Conservation (phyloP, 176 grass and related monocot genomes). For the Aegilops tauschii region DNA sequence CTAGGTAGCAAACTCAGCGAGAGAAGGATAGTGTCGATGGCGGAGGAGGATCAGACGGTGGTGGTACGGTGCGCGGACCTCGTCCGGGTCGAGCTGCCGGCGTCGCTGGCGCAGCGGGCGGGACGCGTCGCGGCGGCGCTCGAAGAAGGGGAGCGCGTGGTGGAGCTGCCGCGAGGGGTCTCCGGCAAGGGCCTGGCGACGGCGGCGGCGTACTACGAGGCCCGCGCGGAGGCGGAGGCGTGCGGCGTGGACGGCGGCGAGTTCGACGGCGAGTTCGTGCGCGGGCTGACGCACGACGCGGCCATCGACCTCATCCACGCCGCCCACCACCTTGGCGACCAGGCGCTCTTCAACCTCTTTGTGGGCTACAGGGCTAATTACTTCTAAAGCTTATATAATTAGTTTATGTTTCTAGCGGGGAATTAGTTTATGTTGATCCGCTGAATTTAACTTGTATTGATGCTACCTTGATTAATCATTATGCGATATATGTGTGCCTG, state of each 20-base stretch:
- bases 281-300: conserved; percentile 7
- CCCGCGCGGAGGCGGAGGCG: not conserved
- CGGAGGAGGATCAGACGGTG: not conserved
- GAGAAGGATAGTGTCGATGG: not conserved
- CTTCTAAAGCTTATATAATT: not conserved
- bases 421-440: too few relatives aligned
- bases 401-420: not conserved
- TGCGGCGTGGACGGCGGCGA: accelerated
- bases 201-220: conserved; percentile 29
- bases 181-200: not conserved
- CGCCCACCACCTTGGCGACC: conserved; percentile 13
- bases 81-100: conserved; percentile 5
- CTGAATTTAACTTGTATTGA: too few relatives aligned
- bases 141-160: not conserved
- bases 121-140: not conserved
- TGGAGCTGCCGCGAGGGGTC: not conserved
- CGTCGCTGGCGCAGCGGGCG: not conserved
- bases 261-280: conserved; percentile 18
- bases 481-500: too few relatives aligned
- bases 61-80: conserved; percentile 37
- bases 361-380: not conserved
- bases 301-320: conserved; percentile 33
- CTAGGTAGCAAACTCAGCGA: not conserved
- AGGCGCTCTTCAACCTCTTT: not conserved
- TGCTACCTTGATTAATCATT: too few relatives aligned